These are phyloP conservation scores for Grosmannia serpens DNA, from an alignment of 2,329 filamentous ascomycete genomes.

Conservation along the genomic window DNA sequence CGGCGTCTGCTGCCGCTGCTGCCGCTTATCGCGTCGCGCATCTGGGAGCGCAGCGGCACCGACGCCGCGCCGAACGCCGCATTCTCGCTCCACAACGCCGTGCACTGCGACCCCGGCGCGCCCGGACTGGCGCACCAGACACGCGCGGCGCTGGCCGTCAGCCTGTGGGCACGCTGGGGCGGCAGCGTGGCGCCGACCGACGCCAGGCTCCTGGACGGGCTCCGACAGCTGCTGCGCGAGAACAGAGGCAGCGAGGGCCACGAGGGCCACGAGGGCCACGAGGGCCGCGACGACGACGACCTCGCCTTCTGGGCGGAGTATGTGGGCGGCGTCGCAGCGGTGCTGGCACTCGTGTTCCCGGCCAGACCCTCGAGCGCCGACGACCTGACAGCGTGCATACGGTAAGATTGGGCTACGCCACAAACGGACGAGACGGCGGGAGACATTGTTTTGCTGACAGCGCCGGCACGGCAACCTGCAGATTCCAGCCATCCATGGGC, in stretches of 20 bases:
- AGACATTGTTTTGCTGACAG: neutral
- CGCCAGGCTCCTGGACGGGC: slow-evolving; percentile 26
- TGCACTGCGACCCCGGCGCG: slow-evolving; percentile 53
- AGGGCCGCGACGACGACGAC: slow-evolving; percentile 9
- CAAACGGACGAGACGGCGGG: neutral
- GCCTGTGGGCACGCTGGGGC: slow-evolving; percentile 64
- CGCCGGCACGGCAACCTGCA: too few species aligned
- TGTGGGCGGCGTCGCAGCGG: slow-evolving; percentile 34
- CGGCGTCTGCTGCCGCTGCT: neutral
- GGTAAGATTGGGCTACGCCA: slow-evolving; percentile 22
- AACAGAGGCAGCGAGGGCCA: neutral
- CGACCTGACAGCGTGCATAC: slow-evolving; percentile 24
- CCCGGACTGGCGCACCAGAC: slow-evolving; percentile 66
- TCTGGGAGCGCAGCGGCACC: slow-evolving; percentile 39
- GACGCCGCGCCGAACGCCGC: slow-evolving; percentile 46
- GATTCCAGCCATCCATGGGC: slow-evolving; percentile 7
- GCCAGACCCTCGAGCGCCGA: slow-evolving; percentile 25
- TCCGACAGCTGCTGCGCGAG: slow-evolving; percentile 29
- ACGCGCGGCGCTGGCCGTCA: slow-evolving; percentile 59
- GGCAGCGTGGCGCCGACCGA: slow-evolving; percentile 43
- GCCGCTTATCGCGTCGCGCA: slow-evolving; percentile 33
- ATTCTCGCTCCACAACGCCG: slow-evolving; percentile 60
- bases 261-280: neutral
- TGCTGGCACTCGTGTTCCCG: slow-evolving; percentile 31
- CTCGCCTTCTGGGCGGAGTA: slow-evolving; percentile 42